Percentiles rank a stretch among this genome's conserved stretches.
Conservation (phyloP, 2,329 filamentous ascomycete species). For the Diaporthe australafricana region DNA sequence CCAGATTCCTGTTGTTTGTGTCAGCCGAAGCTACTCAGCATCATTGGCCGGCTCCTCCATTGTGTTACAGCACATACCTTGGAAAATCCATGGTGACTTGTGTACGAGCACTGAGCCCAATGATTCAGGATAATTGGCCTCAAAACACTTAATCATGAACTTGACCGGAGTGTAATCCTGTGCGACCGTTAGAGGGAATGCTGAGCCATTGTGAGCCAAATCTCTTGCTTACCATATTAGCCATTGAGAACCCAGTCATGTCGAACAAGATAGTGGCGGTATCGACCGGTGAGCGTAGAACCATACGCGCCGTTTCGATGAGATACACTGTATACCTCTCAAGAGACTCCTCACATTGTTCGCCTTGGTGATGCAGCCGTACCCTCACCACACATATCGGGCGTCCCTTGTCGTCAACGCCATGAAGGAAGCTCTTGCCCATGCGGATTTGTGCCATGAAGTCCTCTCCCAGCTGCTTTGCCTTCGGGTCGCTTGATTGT, state of each 20-base stretch:
- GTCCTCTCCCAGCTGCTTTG: constrained; percentile 77
- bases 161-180: constrained; percentile 95
- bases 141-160: constrained; percentile 99
- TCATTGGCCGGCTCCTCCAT: background rate
- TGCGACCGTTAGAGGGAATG: constrained; percentile 38
- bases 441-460: constrained; percentile 87
- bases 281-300: constrained; percentile 83
- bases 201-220: background rate
- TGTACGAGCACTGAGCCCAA: constrained; percentile 92
- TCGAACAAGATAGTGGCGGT: constrained; percentile 97
- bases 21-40: constrained; percentile 32
- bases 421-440: constrained; percentile 95
- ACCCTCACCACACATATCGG: constrained; percentile 90
- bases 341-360: constrained; percentile 83
- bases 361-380: constrained; percentile 82
- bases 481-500: constrained; percentile 64
- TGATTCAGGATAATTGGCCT: constrained; percentile 97
- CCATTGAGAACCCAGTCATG: constrained; percentile 92
- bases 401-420: constrained; percentile 83
- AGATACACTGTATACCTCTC: constrained; percentile 93
- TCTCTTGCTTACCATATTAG: constrained; percentile 80
- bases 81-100: constrained; percentile 97
- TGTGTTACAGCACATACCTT: constrained; percentile 66
- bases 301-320: constrained; percentile 92
- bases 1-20: constrained; percentile 78